Base-by-base conservation (phyloP, 768 basidiomycete species). In the Phaeotremella fagi region DNA sequence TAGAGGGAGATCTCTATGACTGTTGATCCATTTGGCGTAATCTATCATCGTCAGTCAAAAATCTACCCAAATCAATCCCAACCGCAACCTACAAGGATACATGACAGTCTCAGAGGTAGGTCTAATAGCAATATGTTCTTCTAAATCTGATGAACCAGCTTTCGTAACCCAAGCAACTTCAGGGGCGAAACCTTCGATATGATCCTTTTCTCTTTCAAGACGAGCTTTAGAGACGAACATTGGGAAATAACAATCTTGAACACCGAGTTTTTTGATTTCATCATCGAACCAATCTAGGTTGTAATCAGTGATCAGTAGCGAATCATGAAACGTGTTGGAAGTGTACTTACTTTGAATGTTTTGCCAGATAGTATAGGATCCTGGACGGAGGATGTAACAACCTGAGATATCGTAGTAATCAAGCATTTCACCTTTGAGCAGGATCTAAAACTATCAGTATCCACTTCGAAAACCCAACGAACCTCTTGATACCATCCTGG, bases 111-210 rank as follows among this genome's bases (percentile, higher is more conserved):
- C 94, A 0, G 92, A 97, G 0, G 94, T 99, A 33, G 94, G 95
- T 61, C 94, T 87, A 68, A 99, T 95, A 42, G 94, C 94, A 60
- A 99, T 90, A 33, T 89, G 92, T 71, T 98, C 94, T 70, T 97
- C 91, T 22, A 99, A 81, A 27, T 97, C 94, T 18, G 89, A 90
- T 59, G 81, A 82, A 43, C 95, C 95, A 48, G 94, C 94, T 76
- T 82, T 81, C 23, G 95, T 99, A 52, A 99, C 95, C 95, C 95
- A 99, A n/a, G 95, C 95, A 28, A 99, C 95, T 76, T 99, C 95
- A 3, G 95, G 92, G 52, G 94, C 94, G 78, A 99, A 99, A 2
- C 95, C 95, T 74, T 98, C 95, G 54, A 99, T 90, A 73, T 99
- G 95, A 66, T 98, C 85, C 78, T 98, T 98, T 76, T 99, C 95